These are phyloP conservation scores for Sporothrix brasiliensis DNA, from an alignment of 2,329 filamentous ascomycete species.

Conservation along the genomic window DNA sequence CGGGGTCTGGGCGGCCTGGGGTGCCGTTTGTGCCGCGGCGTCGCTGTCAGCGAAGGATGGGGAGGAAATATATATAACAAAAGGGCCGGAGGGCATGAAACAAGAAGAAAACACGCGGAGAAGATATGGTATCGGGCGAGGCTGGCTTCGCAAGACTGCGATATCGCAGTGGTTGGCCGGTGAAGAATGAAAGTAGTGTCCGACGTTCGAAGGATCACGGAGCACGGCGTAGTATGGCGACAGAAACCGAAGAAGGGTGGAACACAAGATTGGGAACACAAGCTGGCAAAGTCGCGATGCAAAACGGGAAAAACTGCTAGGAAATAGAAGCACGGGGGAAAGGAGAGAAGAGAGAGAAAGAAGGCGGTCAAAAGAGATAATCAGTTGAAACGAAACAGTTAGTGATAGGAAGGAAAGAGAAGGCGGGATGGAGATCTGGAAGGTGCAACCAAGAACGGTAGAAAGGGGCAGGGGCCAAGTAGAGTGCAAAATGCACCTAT, in stretches of 20 bases:
- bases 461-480: conserved; percentile 19
- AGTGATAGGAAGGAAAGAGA: neutral
- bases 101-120: neutral
- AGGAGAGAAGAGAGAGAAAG: neutral
- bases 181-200: neutral
- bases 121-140: conserved; percentile 14
- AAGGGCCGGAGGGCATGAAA: conserved; percentile 5
- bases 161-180: conserved; percentile 18
- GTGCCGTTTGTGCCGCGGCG: conserved; percentile 17
- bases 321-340: neutral
- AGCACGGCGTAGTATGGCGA: conserved; percentile 16
- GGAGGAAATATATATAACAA: neutral
- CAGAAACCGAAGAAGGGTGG: neutral
- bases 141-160: conserved; percentile 8
- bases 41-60: neutral
- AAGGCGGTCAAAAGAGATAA: conserved; percentile 1
- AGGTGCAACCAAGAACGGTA: conserved; percentile 17
- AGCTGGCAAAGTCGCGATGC: conserved; percentile 1
- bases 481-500: neutral
- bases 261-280: conserved; percentile 11
- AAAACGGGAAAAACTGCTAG: neutral
- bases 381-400: conserved; percentile 10
- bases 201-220: neutral
- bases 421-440: conserved; percentile 1
- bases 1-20: conserved; percentile 12